Base-by-base conservation (phyloP, 306 rosid species). In the Inga laurina region DNA sequence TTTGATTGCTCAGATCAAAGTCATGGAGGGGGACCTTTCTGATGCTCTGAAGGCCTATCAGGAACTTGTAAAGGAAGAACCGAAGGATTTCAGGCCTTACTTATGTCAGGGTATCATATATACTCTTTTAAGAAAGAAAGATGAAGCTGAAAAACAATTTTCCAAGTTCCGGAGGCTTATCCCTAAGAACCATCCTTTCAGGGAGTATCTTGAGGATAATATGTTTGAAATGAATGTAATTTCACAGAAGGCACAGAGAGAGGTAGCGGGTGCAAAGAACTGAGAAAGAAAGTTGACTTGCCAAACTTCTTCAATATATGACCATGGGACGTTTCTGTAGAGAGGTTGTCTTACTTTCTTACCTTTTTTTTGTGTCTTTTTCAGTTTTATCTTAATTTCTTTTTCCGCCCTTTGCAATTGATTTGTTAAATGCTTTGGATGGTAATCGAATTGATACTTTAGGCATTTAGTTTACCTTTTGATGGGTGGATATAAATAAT, bases 21-120 rank as follows among this genome's bases (percentile, higher is more conserved):
- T 96, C 3, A 88, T 96, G 89, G 93, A 92, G 70, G 90, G 93
- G 30, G 88, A 90, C 11, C 91, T 88, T 78, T 19, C 69, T 2
- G 95, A 85, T 67, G 99, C 99, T 4, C 72, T 96, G 90, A 90
- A 86, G 84, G 86, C 89, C 48, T 96, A 94, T 81, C 87, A 92
- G 72, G 94, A 93, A 76, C 92, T 96, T 65, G 97, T 71, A 39
- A 91, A 75, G 86, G 94, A 92, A 34, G 97, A 96, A 75, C 99
- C 99, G 0, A 86, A 87, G 75, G 99, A 96, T 88, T 96, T 92
- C 86, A 90, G 98, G 87, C 98, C 98, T 24, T 90, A 92, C 79
- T 69, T 96, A 75, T 91, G 99, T 91, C 97, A 88, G 82, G 97
- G 98, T 14, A 89, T 96, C n/a, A 90, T 96, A 12, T 94, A 92